Base-by-base conservation (phyloP, 345 rosid species). In the Carallia brachiata region DNA sequence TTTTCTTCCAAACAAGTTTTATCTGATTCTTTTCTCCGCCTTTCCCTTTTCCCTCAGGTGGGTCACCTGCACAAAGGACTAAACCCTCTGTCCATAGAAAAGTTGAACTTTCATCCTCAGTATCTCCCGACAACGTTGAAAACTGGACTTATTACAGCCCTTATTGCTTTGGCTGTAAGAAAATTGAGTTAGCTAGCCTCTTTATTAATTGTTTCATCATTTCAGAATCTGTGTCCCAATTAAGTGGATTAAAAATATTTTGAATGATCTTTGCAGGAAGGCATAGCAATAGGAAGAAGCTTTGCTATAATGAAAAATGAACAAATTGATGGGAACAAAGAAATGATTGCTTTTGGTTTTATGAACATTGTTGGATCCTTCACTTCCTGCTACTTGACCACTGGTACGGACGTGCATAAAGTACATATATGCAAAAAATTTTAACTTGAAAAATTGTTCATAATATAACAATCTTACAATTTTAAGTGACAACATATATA, bases 261-360 rank as follows among this genome's bases (percentile, higher is more conserved):
- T 32, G 13, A 4, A 32, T 65, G 16, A 16, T 50, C 19, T 32
- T 68, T 61, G 61, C 83, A 91, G 97, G 98, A 91, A 83, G 98
- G 98, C 18, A 86, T 94, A 69, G 96, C 98, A 9, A 88, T 91
- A 8, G 95, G 91, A 69, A 81, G 96, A 70, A 91, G 97, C 81
- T 94, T 91, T 73, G 98, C 93, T 31, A 76, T 87, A 53, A 71
- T 87, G 76, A 79, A 78, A 60, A 94, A 89, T 72, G 88, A 91
- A 66, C 97, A 91, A 75, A 85, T 83, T 3, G 97, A 94, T 71
- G 98, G 98, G 34, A 94, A 89, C 83, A 94, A 94, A 74, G 98
- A 91, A 84, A 94, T 90, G 84, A 65, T 86, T 36, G 96, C 98
- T 59, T 91, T 91, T 76, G 98, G 97, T 65, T 71, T 91, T 27